phyloP scores from a whole-genome alignment of 1,139 yeast genomes.

The Dujonia santamariae region DNA sequence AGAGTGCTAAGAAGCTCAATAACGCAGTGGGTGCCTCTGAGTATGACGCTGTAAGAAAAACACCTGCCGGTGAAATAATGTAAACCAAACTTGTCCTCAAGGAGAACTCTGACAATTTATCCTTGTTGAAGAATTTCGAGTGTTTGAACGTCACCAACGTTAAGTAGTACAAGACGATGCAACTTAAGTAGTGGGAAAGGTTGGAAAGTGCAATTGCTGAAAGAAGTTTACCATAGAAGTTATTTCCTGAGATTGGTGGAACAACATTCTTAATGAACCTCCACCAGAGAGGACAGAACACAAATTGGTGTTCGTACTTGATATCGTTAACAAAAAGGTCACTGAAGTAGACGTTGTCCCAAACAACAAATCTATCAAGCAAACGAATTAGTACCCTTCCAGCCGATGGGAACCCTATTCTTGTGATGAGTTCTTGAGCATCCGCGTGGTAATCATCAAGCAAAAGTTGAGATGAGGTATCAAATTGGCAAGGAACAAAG shows the following conservation, averaged over 20 bases:
- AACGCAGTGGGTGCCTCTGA: slow-evolving; percentile 74
- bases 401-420: background rate
- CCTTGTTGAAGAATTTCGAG: slow-evolving; percentile 16
- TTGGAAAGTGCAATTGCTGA: slow-evolving; percentile 50
- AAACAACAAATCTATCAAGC: slow-evolving; percentile 55
- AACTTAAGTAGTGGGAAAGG: slow-evolving; percentile 47
- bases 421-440: slow-evolving; percentile 2
- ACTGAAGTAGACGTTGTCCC: slow-evolving; percentile 85
- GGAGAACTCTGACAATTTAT: slow-evolving; percentile 22
- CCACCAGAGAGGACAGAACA: slow-evolving; percentile 83
- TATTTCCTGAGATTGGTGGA: too few species aligned
- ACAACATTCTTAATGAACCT: slow-evolving; percentile 32
- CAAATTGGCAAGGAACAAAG: slow-evolving; percentile 36
- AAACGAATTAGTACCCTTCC: slow-evolving; percentile 15
- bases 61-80: slow-evolving; percentile 73
- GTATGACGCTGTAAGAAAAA: slow-evolving; percentile 73
- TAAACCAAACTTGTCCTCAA: slow-evolving; percentile 44
- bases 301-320: slow-evolving; percentile 82
- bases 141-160: slow-evolving; percentile 34
- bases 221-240: slow-evolving; percentile 43
- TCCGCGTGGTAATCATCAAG: slow-evolving; percentile 5
- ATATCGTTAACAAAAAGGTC: slow-evolving; percentile 51
- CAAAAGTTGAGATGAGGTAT: slow-evolving; percentile 36
- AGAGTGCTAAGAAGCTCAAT: slow-evolving; percentile 59
- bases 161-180: slow-evolving; percentile 48